A percentile compares a stretch with the other conserved stretches of the same genome.
phyloP scores from a whole-genome alignment of 2,329 filamentous ascomycete genomes.

The Berkeleyomyces basicola region DNA sequence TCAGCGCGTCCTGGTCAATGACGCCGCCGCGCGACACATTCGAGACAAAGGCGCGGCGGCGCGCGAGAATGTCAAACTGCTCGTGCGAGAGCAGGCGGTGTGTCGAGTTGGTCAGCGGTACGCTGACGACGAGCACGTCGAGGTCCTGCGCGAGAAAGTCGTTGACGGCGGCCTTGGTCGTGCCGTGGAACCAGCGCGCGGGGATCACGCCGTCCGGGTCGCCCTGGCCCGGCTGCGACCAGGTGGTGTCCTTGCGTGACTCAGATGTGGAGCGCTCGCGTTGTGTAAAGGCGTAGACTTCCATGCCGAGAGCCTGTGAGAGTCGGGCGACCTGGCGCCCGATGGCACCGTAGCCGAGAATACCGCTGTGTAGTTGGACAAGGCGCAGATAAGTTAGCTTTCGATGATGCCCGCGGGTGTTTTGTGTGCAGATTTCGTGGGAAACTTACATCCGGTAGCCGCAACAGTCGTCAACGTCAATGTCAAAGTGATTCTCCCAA shows the following conservation, averaged over 20 bases:
- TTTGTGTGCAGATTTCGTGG: not conserved
- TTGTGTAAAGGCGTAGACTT: conserved; percentile 60
- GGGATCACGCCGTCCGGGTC: conserved; percentile 35
- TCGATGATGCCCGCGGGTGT: not conserved
- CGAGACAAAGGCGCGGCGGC: conserved; percentile 41
- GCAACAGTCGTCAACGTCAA: conserved; percentile 27
- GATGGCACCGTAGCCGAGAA: conserved; percentile 38
- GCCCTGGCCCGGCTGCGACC: conserved; percentile 49
- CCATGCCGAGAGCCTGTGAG: conserved; percentile 49
- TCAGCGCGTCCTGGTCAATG: conserved; percentile 37
- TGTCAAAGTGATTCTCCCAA: conserved; percentile 25
- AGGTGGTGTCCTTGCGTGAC: conserved; percentile 45
- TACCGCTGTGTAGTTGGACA: conserved; percentile 23
- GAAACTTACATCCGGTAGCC: conserved; percentile 32
- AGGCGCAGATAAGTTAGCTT: not conserved
- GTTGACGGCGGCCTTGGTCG: conserved; percentile 27
- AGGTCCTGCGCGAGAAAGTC: conserved; percentile 33
- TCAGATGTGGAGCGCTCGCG: conserved; percentile 49
- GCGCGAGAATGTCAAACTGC: conserved; percentile 31
- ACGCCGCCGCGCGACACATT: conserved; percentile 52
- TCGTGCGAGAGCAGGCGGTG: conserved; percentile 31
- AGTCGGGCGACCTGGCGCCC: conserved; percentile 39
- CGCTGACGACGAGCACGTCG: conserved; percentile 35
- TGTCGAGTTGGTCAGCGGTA: conserved; percentile 34
- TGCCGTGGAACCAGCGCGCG: conserved; percentile 33